Percentiles rank a stretch among this genome's conserved stretches.
phyloP scores from a whole-genome alignment of 2,329 filamentous ascomycete genomes.

The Pyricularia pennisetigena region DNA sequence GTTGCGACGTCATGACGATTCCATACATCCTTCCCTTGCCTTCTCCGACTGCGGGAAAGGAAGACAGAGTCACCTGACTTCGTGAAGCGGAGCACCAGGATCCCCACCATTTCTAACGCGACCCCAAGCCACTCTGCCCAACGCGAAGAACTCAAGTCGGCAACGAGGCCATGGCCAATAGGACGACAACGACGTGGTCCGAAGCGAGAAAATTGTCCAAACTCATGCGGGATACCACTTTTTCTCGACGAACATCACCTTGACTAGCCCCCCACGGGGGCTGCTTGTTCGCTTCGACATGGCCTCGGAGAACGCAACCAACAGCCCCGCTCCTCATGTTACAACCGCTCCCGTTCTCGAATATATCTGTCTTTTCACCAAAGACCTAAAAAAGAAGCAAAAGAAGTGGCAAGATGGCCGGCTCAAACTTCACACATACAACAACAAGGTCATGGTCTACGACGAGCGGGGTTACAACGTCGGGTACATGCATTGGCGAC shows the following conservation, averaged over 20 bases:
- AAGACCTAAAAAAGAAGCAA: conserved; percentile 75
- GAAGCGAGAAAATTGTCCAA: background rate
- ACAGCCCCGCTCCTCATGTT: background rate
- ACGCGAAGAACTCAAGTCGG: background rate
- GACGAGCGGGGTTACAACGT: conserved; percentile 72
- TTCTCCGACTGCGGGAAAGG: too few relatives aligned
- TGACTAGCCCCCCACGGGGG: background rate
- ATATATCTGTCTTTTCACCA: conserved; percentile 78
- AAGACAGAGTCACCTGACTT: background rate
- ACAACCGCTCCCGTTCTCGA: conserved; percentile 67
- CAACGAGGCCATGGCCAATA: background rate
- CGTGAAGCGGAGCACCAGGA: background rate
- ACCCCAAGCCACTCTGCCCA: background rate
- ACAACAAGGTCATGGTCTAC: conserved; percentile 83
- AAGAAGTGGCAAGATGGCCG: conserved; percentile 93
- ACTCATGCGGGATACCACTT: background rate
- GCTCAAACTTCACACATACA: conserved; percentile 83
- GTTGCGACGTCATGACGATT: background rate
- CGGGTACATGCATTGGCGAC: conserved; percentile 75
- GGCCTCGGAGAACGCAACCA: background rate
- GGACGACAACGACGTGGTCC: background rate
- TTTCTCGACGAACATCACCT: background rate
- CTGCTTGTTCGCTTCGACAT: background rate
- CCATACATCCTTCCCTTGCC: too few relatives aligned
- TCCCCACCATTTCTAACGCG: background rate